Conservation (phyloP, 2,329 filamentous ascomycete species). For the Aspergillus sp. region DNA sequence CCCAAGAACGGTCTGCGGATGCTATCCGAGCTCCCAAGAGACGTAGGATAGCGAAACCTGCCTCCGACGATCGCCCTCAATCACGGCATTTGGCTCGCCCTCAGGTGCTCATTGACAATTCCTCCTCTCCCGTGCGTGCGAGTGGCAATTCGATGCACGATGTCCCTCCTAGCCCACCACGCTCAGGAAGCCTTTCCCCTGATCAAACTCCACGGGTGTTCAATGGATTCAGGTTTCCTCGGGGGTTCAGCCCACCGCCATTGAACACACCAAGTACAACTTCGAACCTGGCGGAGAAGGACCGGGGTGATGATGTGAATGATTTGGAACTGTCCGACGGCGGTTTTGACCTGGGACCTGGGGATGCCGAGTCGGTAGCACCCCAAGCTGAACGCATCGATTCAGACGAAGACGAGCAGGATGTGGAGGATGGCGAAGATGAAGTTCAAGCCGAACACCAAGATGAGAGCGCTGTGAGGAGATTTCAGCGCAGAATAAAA, state of each 20-base stretch:
- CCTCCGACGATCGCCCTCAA: constrained; percentile 8
- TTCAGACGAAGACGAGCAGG: constrained; percentile 15
- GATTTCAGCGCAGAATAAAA: constrained; percentile 42
- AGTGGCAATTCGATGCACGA: constrained; percentile 28
- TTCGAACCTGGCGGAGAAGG: constrained; percentile 17
- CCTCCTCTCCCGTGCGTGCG: constrained; percentile 10
- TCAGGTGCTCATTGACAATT: constrained; percentile 28
- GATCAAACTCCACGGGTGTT: constrained; percentile 16
- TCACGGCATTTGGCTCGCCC: constrained; percentile 14
- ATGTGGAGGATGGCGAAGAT: constrained; percentile 4
- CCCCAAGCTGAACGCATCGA: constrained; percentile 12
- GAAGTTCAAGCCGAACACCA: constrained; percentile 11
- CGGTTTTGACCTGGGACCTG: constrained; percentile 7
- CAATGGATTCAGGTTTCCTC: constrained; percentile 38
- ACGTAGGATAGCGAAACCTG: constrained; percentile 31
- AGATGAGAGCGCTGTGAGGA: constrained; percentile 30
- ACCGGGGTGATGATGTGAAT: constrained; percentile 14
- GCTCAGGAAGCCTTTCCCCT: constrained; percentile 35
- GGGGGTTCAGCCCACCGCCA: constrained; percentile 30
- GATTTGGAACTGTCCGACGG: constrained; percentile 15
- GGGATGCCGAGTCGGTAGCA: constrained; percentile 21
- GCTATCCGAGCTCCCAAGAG: constrained; percentile 29
- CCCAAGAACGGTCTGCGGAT: constrained; percentile 2
- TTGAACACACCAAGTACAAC: constrained; percentile 27
- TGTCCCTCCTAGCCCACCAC: constrained; percentile 41